Evolutionary conservation across 257 asterid species (phyloP).

Genomic region (Penstemon newberryi): DNA sequence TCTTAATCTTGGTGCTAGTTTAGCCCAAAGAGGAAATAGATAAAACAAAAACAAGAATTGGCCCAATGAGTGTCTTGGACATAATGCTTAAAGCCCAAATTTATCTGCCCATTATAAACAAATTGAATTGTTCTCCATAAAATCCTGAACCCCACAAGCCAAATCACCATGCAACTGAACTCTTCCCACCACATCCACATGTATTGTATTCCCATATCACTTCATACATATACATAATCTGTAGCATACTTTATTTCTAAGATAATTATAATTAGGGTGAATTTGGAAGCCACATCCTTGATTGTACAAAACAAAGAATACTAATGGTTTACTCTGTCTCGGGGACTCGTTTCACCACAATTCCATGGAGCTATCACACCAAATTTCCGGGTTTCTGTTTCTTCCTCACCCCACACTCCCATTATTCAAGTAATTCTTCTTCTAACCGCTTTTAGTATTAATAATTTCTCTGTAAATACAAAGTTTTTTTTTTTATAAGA

Average conservation of each 20-base stretch:
- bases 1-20: no score
- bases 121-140: neutral
- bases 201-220: slow-evolving; percentile 38
- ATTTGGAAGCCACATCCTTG: slow-evolving; percentile 23
- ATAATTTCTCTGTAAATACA: neutral
- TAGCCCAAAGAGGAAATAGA: no score
- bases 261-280: no score
- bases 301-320: neutral
- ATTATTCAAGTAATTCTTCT: slow-evolving; percentile 35
- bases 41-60: no score
- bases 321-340: slow-evolving; percentile 20
- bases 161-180: slow-evolving; percentile 34
- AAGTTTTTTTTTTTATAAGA: neutral
- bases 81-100: neutral
- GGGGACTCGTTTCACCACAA: slow-evolving; percentile 31
- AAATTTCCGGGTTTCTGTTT: slow-evolving; percentile 25
- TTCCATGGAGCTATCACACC: slow-evolving; percentile 33
- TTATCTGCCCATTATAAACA: no score
- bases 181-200: slow-evolving; percentile 50
- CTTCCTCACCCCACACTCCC: slow-evolving; percentile 20
- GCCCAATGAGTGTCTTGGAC: no score
- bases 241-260: neutral
- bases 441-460: neutral
- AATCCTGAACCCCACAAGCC: slow-evolving; percentile 22
- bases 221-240: slow-evolving; percentile 12